phyloP scores from a whole-genome alignment of 192 early-diverging fungal species.

The Backusella luteola region DNA sequence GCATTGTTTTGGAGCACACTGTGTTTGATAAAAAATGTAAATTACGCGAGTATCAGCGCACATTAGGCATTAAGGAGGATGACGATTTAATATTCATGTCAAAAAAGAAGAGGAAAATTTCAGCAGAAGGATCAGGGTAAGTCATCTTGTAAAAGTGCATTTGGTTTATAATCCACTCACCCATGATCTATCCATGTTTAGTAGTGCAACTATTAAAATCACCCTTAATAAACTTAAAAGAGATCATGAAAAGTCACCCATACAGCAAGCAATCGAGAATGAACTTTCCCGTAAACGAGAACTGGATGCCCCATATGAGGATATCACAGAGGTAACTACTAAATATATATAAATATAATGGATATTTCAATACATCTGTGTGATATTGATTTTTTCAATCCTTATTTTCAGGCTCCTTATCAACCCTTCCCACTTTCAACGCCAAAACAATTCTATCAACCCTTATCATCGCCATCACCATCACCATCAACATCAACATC shows the following conservation, averaged over 20 bases:
- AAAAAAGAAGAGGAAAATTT: constrained; percentile 42
- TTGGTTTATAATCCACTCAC: neutral
- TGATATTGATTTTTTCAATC: neutral
- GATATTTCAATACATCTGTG: neutral
- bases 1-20: constrained; percentile 69
- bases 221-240: constrained; percentile 52
- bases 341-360: neutral
- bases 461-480: neutral
- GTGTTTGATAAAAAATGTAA: constrained; percentile 71
- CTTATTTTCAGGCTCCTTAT: constrained; percentile 41
- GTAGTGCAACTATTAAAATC: constrained; percentile 60
- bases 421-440: constrained; percentile 43
- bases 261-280: constrained; percentile 49
- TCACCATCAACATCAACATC: neutral
- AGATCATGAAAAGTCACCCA: constrained; percentile 42
- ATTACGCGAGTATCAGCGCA: constrained; percentile 62
- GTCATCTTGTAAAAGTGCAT: neutral
- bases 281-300: constrained; percentile 55
- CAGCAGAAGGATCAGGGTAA: constrained; percentile 41
- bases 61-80: constrained; percentile 68
- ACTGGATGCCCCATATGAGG: constrained; percentile 64
- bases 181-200: neutral
- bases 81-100: constrained; percentile 42
- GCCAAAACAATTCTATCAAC: constrained; percentile 38
- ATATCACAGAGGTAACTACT: constrained; percentile 65